Conservation (phyloP, 805 yeast species). For the Scheffersomyces spartinae region DNA sequence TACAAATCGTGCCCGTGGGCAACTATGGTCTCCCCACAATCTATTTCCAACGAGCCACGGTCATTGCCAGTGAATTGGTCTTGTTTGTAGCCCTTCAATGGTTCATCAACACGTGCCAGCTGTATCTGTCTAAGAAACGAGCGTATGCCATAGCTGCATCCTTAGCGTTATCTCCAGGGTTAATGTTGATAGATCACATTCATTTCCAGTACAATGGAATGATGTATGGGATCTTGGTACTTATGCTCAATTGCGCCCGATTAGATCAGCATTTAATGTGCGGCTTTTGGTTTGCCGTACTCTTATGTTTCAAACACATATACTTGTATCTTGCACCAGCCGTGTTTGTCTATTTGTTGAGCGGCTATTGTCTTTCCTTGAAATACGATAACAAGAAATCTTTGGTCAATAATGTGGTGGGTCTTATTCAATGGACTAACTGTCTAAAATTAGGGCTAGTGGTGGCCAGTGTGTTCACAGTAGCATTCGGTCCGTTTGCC, state of each 20-base stretch:
- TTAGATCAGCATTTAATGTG: constrained; percentile 43
- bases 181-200: constrained; percentile 84
- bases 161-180: constrained; percentile 78
- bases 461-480: constrained; percentile 47
- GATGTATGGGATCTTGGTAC: constrained; percentile 73
- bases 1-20: constrained; percentile 57
- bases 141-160: constrained; percentile 74
- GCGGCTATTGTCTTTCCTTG: constrained; percentile 57
- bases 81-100: constrained; percentile 62
- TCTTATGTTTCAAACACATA: constrained; percentile 90
- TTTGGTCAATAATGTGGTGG: constrained; percentile 14
- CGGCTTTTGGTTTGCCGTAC: constrained; percentile 58
- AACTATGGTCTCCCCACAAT: constrained; percentile 68
- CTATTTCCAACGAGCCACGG: constrained; percentile 73
- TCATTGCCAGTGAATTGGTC: constrained; percentile 63
- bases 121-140: constrained; percentile 22
- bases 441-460: constrained; percentile 50
- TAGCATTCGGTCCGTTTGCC: constrained; percentile 74
- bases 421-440: constrained; percentile 42
- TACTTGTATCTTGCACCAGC: constrained; percentile 92
- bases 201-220: constrained; percentile 97
- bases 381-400: constrained; percentile 12
- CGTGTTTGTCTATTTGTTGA: constrained; percentile 65
- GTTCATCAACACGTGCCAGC: constrained; percentile 47
- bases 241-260: constrained; percentile 63